Percentiles rank a stretch among this genome's conserved stretches.
Conservation (phyloP, 2,329 filamentous ascomycete species). For the Trichoderma sp. region DNA sequence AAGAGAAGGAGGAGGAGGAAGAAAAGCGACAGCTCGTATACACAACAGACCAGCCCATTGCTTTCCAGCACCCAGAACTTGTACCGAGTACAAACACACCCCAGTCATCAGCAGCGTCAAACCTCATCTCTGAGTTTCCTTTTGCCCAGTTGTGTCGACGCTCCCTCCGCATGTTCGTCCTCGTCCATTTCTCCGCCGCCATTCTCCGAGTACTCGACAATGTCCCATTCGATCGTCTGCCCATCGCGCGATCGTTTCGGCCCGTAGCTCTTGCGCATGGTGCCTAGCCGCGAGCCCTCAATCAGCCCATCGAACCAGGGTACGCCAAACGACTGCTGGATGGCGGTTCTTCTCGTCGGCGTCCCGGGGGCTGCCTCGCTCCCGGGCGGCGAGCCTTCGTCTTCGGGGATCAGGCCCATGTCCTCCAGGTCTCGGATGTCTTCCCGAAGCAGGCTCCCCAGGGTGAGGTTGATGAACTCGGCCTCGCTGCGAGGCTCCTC, state of each 20-base stretch:
- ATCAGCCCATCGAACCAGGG: conserved; percentile 86
- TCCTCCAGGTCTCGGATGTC: conserved; percentile 72
- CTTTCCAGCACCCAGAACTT: not conserved
- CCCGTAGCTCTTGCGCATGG: conserved; percentile 60
- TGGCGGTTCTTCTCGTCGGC: conserved; percentile 30
- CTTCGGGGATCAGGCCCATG: conserved; percentile 64
- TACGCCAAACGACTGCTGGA: conserved; percentile 63
- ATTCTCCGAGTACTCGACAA: conserved; percentile 65
- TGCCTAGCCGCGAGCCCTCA: conserved; percentile 69
- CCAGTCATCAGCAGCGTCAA: not conserved
- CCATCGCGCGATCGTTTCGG: conserved; percentile 57
- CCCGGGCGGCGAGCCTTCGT: conserved; percentile 30
- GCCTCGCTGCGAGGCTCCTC: conserved; percentile 68
- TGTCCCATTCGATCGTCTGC: conserved; percentile 74
- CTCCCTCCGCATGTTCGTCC: conserved; percentile 37
- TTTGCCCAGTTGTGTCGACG: conserved; percentile 39
- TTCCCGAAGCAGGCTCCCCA: conserved; percentile 71
- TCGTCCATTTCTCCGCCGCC: conserved; percentile 33
- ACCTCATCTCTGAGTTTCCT: conserved; percentile 50
- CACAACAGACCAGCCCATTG: not conserved
- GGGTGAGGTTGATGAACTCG: conserved; percentile 74
- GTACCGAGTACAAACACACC: not conserved
- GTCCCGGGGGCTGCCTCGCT: conserved; percentile 21
- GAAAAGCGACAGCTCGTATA: not conserved
- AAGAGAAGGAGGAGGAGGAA: not conserved